phyloP scores from a whole-genome alignment of 2,329 filamentous ascomycete species.

The Colletotrichum lupini region DNA sequence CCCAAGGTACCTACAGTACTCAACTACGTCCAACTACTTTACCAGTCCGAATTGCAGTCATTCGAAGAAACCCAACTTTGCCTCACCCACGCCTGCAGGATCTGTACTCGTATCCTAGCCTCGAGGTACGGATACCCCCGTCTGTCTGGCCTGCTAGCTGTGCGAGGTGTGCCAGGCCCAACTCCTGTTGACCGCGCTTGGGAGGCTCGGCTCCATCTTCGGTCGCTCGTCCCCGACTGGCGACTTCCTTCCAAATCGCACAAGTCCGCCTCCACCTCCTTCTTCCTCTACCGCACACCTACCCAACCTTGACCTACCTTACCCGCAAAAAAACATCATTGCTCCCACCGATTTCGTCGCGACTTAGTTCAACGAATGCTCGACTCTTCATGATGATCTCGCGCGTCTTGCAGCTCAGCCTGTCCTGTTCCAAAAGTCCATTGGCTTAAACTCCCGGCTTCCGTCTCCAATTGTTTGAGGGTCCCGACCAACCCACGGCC shows the following conservation, averaged over 20 bases:
- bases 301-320: background rate
- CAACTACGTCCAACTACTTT: background rate
- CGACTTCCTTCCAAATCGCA: background rate
- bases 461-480: conserved; percentile 27
- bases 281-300: background rate
- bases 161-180: conserved; percentile 25
- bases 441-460: conserved; percentile 35
- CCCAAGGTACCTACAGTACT: background rate
- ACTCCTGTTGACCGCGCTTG: conserved; percentile 9
- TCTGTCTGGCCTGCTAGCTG: conserved; percentile 17
- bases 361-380: conserved; percentile 29
- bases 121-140: background rate
- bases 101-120: conserved; percentile 3
- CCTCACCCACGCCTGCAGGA: background rate
- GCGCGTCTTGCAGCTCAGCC: conserved; percentile 25
- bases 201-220: conserved; percentile 9
- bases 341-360: conserved; percentile 4
- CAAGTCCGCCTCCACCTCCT: conserved; percentile 1
- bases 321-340: background rate
- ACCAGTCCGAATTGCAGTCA: background rate
- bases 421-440: conserved; percentile 31
- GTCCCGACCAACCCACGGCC: conserved; percentile 30
- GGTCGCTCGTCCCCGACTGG: conserved; percentile 18
- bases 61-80: background rate
- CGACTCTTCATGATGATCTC: conserved; percentile 34